Evolutionary conservation across 768 basidiomycete species (phyloP).

Genomic region (Lentinus tigrinus): DNA sequence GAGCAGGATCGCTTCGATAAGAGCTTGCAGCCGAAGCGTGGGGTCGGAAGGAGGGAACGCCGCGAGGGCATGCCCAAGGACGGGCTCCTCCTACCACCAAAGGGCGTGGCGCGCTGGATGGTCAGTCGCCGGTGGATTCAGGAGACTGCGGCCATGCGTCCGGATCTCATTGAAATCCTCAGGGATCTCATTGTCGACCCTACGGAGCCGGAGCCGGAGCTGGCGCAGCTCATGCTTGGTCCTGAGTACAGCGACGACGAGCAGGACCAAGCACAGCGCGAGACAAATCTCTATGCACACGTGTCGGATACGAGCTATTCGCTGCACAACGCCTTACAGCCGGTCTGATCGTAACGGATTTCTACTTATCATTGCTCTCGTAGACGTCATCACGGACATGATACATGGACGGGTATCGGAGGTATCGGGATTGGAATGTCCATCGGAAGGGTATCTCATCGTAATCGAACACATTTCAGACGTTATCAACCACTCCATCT

Average conservation of each 20-base stretch:
- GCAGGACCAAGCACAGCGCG: not conserved
- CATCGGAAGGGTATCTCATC: not conserved
- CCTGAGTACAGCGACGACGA: constrained; percentile 50
- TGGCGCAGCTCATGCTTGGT: constrained; percentile 42
- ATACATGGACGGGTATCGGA: not conserved
- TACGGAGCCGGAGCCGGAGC: constrained; percentile 24
- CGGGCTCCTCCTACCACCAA: constrained; percentile 56
- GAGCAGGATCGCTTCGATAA: constrained; percentile 50
- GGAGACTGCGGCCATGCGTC: constrained; percentile 38
- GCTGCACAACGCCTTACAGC: constrained; percentile 28
- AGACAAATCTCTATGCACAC: constrained; percentile 10
- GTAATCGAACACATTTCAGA: not conserved
- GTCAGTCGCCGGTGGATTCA: constrained; percentile 66
- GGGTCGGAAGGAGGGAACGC: constrained; percentile 55
- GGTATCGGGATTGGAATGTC: not conserved
- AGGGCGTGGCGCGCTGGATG: constrained; percentile 72
- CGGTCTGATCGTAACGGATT: constrained; percentile 4
- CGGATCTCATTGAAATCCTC: constrained; percentile 46
- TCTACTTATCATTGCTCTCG: not conserved
- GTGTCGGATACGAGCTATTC: constrained; percentile 28
- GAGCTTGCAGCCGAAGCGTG: constrained; percentile 50
- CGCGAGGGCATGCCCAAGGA: constrained; percentile 55
- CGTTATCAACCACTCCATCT: not conserved
- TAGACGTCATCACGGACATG: not conserved
- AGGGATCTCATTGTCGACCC: constrained; percentile 46